Base-by-base conservation (phyloP, 257 asterid species). In the Marsdenia floribunda region DNA sequence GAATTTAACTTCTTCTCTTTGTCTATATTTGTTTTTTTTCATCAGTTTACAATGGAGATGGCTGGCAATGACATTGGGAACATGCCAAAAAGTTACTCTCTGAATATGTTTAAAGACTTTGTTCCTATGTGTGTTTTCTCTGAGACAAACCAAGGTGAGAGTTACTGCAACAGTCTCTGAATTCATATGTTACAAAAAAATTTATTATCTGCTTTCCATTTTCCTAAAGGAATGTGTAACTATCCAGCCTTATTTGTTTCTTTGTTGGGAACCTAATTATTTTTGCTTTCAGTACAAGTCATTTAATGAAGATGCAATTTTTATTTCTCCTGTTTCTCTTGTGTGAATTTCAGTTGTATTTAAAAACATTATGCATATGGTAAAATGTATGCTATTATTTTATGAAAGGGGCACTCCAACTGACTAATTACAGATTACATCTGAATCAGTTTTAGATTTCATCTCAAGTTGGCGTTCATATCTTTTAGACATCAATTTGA, bases 31-130 rank as follows among this genome's bases (percentile, higher is more conserved):
- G 49, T 64, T 75, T 8, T 19, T 80, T 24, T 26, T 8, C 12
- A 74, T 76, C 88, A 93, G 98, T 93, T 86, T 80, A 85, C 93
- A 1, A 90, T 93, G 97, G 98, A 91, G 87, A 91, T 91, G 96
- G 90, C 88, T 69, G 90, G 90, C 53, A 83, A 82, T 74, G 93
- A 87, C 11, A 70, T 58, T 22, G 86, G 76, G 71, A 85, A 86
- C 70, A 76, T 88, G 82, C 98, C 98, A 1, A 93, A 91, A 81
- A 87, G 93, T 80, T 93, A 89, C 90, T 83, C 93, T 4, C 85
- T 93, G 61, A 89, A 91, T 79, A 90, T 90, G 97, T 89, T 87
- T 69, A 88, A 89, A 80, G 98, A 94, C 79, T 85, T 94, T 69
- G 95, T 94, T 68, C 98, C 98, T 24, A 93, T 93, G 98, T 85